Conservation (phyloP, 805 yeast genomes). For the Saturnispora kantuleensis region DNA sequence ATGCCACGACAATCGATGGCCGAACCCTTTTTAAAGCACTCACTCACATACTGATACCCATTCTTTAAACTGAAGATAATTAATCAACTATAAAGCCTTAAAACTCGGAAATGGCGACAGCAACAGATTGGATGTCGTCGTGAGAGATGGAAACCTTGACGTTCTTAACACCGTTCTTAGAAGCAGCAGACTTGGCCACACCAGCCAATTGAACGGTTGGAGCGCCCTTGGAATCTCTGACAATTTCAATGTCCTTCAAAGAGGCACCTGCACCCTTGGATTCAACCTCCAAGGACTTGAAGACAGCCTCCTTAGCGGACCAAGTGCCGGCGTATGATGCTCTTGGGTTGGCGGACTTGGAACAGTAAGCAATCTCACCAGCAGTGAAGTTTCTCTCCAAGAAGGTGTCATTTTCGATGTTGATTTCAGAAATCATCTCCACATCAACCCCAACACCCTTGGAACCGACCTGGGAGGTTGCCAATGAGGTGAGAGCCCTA, state of each 20-base stretch:
- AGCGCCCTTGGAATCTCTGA: slow-evolving; percentile 62
- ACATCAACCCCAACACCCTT: slow-evolving; percentile 95
- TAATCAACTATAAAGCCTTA: slow-evolving; percentile 15
- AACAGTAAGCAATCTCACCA: slow-evolving; percentile 71
- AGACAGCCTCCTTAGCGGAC: slow-evolving; percentile 99
- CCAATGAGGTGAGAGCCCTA: slow-evolving; percentile 45
- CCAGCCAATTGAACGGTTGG: slow-evolving; percentile 77
- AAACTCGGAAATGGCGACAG: slow-evolving; percentile 76
- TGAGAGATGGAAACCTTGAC: slow-evolving; percentile 91
- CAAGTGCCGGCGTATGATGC: slow-evolving; percentile 96
- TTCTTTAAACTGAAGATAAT: background rate
- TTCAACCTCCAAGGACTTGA: slow-evolving; percentile 84
- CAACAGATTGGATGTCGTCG: slow-evolving; percentile 94
- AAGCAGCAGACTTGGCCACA: slow-evolving; percentile 66
- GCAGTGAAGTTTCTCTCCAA: slow-evolving; percentile 85
- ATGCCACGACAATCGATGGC: too few species aligned
- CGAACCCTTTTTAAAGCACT: background rate
- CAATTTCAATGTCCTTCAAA: slow-evolving; percentile 81
- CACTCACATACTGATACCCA: background rate
- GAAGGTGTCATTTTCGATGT: slow-evolving; percentile 83
- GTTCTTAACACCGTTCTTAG: slow-evolving; percentile 51
- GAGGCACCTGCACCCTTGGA: slow-evolving; percentile 95
- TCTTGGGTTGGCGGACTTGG: slow-evolving; percentile 61
- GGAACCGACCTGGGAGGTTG: slow-evolving; percentile 33
- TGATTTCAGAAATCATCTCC: slow-evolving; percentile 73